phyloP scores from a whole-genome alignment of 1,139 yeast genomes.

The Saccharomycopsis phalli region DNA sequence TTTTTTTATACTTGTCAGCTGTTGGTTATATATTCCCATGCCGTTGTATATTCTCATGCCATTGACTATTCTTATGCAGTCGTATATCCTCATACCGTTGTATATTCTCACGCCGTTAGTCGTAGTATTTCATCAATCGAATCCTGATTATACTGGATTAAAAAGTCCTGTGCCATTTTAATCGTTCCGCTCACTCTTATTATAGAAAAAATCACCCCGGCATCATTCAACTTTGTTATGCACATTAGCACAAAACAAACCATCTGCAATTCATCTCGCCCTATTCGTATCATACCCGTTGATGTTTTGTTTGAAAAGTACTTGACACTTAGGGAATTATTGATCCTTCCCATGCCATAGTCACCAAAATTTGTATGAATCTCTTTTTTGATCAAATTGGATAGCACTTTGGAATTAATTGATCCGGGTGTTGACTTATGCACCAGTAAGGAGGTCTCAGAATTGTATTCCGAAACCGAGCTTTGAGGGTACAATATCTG shows the following conservation, averaged over 20 bases:
- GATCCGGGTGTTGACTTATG: conserved; percentile 34
- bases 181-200: conserved; percentile 42
- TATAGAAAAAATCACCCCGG: conserved; percentile 31
- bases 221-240: conserved; percentile 18
- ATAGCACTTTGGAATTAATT: conserved; percentile 31
- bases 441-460: conserved; percentile 29
- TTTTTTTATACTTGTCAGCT: too few relatives aligned
- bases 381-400: conserved; percentile 29
- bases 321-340: conserved; percentile 33
- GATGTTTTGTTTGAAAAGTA: conserved; percentile 43
- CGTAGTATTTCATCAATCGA: conserved; percentile 8
- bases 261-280: conserved; percentile 31
- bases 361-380: conserved; percentile 39
- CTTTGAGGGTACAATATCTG: conserved; percentile 17
- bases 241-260: conserved; percentile 36
- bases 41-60: too few relatives aligned
- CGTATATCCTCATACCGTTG: background rate
- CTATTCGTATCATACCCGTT: conserved; percentile 40
- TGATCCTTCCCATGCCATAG: conserved; percentile 35
- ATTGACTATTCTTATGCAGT: background rate
- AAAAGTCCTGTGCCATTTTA: conserved; percentile 38
- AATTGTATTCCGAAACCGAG: background rate
- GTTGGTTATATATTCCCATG: too few relatives aligned
- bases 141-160: conserved; percentile 29
- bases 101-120: background rate